Conservation (phyloP, 441 rosid genomes). For the Melastoma candidum region DNA sequence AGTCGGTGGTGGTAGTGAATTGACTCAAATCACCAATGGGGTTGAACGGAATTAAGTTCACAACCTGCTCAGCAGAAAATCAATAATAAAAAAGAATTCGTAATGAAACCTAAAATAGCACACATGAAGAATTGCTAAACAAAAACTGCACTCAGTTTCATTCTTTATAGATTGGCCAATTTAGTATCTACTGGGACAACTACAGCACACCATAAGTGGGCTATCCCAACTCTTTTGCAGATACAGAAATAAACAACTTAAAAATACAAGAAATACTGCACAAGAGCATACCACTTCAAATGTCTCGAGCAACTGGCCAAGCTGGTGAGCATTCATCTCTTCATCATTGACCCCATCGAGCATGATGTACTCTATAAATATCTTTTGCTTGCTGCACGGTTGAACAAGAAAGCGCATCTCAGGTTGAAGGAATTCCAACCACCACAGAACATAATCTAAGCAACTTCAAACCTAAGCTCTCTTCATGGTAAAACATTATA, state of each 20-base stretch:
- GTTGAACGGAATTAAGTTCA: constrained; percentile 92
- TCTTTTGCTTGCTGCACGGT: constrained; percentile 58
- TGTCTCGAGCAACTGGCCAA: constrained; percentile 62
- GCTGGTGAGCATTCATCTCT: constrained; percentile 71
- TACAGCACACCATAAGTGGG: no score
- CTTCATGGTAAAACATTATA: no score
- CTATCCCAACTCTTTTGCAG: no score
- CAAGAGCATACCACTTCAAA: constrained; percentile 67
- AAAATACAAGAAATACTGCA: not conserved
- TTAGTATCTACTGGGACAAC: no score
- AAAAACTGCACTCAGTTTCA: not conserved
- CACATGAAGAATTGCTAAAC: not conserved
- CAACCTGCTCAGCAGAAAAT: constrained; percentile 42
- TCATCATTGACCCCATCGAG: constrained; percentile 89
- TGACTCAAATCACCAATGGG: constrained; percentile 71
- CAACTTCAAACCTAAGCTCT: no score
- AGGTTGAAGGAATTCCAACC: constrained; percentile 1
- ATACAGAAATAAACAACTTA: not conserved
- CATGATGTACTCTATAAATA: constrained; percentile 92
- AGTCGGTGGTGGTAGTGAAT: constrained; percentile 49
- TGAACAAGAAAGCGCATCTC: not conserved
- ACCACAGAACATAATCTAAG: not conserved
- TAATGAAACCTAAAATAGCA: not conserved
- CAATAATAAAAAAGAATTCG: not conserved
- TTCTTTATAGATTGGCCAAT: no score